phyloP scores from a whole-genome alignment of 495 filamentous ascomycete genomes.

The Xylaria nigripes region DNA sequence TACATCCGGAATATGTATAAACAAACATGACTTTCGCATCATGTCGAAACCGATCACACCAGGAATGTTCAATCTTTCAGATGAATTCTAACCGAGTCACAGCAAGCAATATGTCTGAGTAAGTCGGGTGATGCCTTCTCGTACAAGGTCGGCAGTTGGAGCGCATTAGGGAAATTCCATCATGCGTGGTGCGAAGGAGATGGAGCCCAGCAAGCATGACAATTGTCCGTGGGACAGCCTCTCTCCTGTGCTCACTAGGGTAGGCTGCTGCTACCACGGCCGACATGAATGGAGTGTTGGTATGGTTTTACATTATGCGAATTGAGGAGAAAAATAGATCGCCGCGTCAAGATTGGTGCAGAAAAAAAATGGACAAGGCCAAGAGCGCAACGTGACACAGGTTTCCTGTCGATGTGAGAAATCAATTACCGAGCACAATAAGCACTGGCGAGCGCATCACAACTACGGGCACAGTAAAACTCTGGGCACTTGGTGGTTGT shows the following conservation, averaged over 20 bases:
- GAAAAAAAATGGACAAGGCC: not conserved
- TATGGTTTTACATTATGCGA: not conserved
- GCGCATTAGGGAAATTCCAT: not conserved
- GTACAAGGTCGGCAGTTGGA: not conserved
- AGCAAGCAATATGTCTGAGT: not conserved
- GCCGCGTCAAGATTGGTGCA: not conserved
- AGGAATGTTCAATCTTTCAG: not conserved
- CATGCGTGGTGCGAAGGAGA: not conserved
- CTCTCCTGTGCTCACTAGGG: not conserved
- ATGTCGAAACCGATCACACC: not conserved
- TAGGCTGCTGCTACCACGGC: conserved; percentile 1
- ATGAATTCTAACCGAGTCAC: not conserved
- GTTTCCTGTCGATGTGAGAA: too few relatives aligned
- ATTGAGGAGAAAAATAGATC: not conserved
- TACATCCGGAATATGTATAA: not conserved
- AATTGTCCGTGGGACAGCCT: not conserved
- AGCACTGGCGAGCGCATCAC: too few relatives aligned
- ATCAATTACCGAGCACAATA: too few relatives aligned
- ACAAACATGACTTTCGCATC: not conserved
- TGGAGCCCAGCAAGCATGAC: not conserved
- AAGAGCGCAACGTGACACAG: too few relatives aligned
- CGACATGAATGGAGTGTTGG: conserved; percentile 3
- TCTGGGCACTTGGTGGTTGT: too few relatives aligned
- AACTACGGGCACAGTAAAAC: too few relatives aligned
- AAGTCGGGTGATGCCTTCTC: not conserved